Conservation (phyloP, 1,284 basidiomycete species). For the Ceratobasidium sp. region DNA sequence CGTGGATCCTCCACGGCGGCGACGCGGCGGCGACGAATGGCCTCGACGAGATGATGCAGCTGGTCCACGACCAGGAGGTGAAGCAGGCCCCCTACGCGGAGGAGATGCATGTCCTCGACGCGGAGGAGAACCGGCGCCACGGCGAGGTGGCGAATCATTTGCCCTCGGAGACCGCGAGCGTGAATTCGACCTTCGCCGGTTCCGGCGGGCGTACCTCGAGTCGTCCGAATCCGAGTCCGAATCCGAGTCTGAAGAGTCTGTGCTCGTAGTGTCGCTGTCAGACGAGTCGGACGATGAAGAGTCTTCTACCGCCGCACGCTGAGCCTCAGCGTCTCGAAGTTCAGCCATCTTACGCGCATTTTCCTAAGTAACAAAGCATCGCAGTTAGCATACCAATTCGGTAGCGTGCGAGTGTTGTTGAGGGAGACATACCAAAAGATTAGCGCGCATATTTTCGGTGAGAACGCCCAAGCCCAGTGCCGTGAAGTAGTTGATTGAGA, state of each 20-base stretch:
- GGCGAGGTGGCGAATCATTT: constrained; percentile 46
- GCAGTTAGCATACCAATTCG: constrained; percentile 18
- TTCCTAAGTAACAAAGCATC: neutral
- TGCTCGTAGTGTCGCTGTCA: constrained; percentile 51
- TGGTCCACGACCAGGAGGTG: neutral
- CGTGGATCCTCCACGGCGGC: constrained; percentile 41
- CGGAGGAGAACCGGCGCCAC: constrained; percentile 50
- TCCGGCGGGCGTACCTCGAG: constrained; percentile 49
- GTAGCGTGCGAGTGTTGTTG: constrained; percentile 17
- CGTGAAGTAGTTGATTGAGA: constrained; percentile 98
- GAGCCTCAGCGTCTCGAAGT: constrained; percentile 91
- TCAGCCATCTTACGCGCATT: constrained; percentile 81
- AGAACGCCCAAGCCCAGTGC: constrained; percentile 91
- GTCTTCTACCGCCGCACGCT: constrained; percentile 83
- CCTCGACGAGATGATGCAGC: constrained; percentile 48
- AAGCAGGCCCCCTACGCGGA: constrained; percentile 4
- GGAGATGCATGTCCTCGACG: constrained; percentile 47
- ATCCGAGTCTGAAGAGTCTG: constrained; percentile 56
- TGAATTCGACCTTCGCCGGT: constrained; percentile 49
- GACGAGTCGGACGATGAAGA: constrained; percentile 72
- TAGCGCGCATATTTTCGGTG: constrained; percentile 97
- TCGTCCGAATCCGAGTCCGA: constrained; percentile 59
- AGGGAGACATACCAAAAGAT: constrained; percentile 78
- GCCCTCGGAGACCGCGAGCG: constrained; percentile 47
- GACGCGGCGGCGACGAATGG: constrained; percentile 48